Evolutionary conservation across 2,329 filamentous ascomycete genomes (phyloP), one percentile per base, ranked within the genome.

Genomic region (Elsinoe perseae): DNA sequence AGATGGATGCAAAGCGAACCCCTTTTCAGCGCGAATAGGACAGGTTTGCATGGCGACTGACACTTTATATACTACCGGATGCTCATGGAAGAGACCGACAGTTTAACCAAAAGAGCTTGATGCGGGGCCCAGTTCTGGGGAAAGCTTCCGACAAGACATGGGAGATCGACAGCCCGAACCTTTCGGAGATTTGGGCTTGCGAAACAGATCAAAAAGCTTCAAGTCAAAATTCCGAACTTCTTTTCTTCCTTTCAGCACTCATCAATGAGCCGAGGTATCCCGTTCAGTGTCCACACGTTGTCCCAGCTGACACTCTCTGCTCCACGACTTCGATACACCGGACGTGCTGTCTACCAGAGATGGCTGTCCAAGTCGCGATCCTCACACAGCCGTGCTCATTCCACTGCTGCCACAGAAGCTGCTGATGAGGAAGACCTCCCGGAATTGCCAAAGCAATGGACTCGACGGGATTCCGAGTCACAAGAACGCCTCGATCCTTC

Each of bases 401-500:
- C 57, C 14, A 56, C 57, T 1, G 40, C 54, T 3, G 40, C 54
- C 8, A 25, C 23, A 7, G 40, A 32, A 9, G 50, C 44, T 32
- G 53, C 43, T 16, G 36, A 48, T 8, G 52, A 56, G 54, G 18
- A 53, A 27, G 34, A 57, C 16, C 21, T 32, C 23, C 25, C 55
- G 18, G 12, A 36, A 14, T 14, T 36, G 32, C 32, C 32, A 14
- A 36, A n/a, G 48, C 38, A 27, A 12, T 50, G 38, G 55, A 6
- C 53, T 44, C 30, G 32, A 57, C 25, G 50, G 28, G 42, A 56
- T 18, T 23, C n/a, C 42, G 38, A 18, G 18, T 28, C 25, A 38
- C 40, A 40, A 23, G 34, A 40, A 4, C 85, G 85, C 61, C 80
- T 96, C 18, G 87, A 95, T 68, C 92, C 92, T 2, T 68, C 81